Conservation (phyloP, 306 rosid genomes). For the Vigna trinervia region DNA sequence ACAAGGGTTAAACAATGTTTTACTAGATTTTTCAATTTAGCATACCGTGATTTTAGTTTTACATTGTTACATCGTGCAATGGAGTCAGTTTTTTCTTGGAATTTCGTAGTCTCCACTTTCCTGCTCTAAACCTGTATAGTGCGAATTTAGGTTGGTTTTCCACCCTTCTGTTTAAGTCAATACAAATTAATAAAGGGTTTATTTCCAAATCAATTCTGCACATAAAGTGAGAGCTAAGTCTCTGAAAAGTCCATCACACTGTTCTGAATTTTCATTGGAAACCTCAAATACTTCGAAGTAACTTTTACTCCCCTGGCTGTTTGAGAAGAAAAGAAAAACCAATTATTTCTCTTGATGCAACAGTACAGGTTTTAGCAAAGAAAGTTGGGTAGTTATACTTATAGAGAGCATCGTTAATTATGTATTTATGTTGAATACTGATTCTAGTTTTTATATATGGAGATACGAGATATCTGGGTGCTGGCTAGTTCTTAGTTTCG, state of each 20-base stretch:
- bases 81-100: neutral
- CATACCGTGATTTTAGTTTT: constrained; percentile 2
- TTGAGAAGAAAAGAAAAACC: no score
- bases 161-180: constrained; percentile 7
- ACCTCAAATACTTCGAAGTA: no score
- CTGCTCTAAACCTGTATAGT: neutral
- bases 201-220: constrained; percentile 8
- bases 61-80: neutral
- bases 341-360: neutral
- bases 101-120: neutral
- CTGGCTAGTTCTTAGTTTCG: neutral
- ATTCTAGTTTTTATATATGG: constrained; percentile 25
- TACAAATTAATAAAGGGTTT: neutral
- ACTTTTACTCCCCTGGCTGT: no score
- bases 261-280: no score
- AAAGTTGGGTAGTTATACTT: neutral
- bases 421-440: constrained; percentile 4
- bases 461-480: constrained; percentile 10
- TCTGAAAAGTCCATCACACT: no score
- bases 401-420: neutral
- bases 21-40: constrained; percentile 1
- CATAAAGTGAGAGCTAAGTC: neutral
- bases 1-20: neutral
- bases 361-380: no score
- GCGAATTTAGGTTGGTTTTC: neutral